These are phyloP conservation scores for Penicillium crustosum DNA, from an alignment of 2,329 filamentous ascomycete genomes.

Conservation along the genomic window DNA sequence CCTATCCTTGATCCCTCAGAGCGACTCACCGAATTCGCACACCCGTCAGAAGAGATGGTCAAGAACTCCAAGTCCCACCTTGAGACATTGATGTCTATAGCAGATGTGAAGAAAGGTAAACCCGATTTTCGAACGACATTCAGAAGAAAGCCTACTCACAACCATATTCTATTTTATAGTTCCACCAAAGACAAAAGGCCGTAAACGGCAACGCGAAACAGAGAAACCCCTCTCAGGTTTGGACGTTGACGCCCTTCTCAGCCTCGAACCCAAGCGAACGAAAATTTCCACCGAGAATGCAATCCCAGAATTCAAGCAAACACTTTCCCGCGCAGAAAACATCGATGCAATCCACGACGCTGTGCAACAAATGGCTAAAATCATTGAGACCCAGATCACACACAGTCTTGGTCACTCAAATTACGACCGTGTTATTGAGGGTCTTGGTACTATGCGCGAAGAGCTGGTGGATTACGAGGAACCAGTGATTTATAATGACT, in stretches of 20 bases:
- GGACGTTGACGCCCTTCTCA: slow-evolving; percentile 79
- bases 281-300: slow-evolving; percentile 69
- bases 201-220: slow-evolving; percentile 64
- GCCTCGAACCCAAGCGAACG: slow-evolving; percentile 49
- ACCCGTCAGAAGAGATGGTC: slow-evolving; percentile 67
- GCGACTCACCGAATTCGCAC: slow-evolving; percentile 69
- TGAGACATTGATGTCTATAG: slow-evolving; percentile 63
- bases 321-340: slow-evolving; percentile 62
- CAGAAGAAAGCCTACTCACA: slow-evolving; percentile 11
- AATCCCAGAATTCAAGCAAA: slow-evolving; percentile 86
- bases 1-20: slow-evolving; percentile 62
- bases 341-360: slow-evolving; percentile 65
- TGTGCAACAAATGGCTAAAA: slow-evolving; percentile 69
- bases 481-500: slow-evolving; percentile 72
- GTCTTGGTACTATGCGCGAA: slow-evolving; percentile 73
- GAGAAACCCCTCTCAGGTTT: slow-evolving; percentile 87
- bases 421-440: slow-evolving; percentile 74
- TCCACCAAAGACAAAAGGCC: slow-evolving; percentile 74
- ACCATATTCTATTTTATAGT: slow-evolving; percentile 52
- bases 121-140: neutral
- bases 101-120: slow-evolving; percentile 78
- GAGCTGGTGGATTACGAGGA: slow-evolving; percentile 74
- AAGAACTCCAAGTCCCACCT: slow-evolving; percentile 59
- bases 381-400: slow-evolving; percentile 68
- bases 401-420: slow-evolving; percentile 73